phyloP scores from a whole-genome alignment of 805 yeast genomes.

The Priceomyces castillae region DNA sequence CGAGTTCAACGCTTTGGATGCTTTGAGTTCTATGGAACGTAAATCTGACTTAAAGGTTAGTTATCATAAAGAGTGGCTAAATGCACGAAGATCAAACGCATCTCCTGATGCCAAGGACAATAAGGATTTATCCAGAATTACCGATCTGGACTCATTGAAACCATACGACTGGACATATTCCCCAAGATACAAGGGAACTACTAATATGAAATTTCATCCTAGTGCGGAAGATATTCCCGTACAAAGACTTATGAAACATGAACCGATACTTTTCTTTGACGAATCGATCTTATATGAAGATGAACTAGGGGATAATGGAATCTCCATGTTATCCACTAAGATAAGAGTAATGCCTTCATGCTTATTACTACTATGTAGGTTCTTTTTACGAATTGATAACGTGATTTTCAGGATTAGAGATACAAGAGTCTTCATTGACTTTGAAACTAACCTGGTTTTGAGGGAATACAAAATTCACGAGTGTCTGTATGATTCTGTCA shows the following conservation, averaged over 20 bases:
- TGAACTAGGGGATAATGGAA: constrained; percentile 95
- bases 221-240: constrained; percentile 55
- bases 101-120: constrained; percentile 22
- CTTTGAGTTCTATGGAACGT: constrained; percentile 42
- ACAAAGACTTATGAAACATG: constrained; percentile 64
- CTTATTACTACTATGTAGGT: constrained; percentile 66
- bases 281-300: constrained; percentile 90
- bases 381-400: constrained; percentile 86
- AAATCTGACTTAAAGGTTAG: constrained; percentile 56
- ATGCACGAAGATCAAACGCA: constrained; percentile 27
- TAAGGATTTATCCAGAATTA: constrained; percentile 35
- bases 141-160: constrained; percentile 59
- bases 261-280: constrained; percentile 85
- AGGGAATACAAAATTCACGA: constrained; percentile 74
- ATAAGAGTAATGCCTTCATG: constrained; percentile 87
- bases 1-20: constrained; percentile 75
- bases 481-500: constrained; percentile 30
- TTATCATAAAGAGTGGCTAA: constrained; percentile 80
- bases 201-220: constrained; percentile 20
- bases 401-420: constrained; percentile 83
- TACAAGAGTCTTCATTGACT: constrained; percentile 79
- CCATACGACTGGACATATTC: constrained; percentile 98
- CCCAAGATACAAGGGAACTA: constrained; percentile 69
- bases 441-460: constrained; percentile 57
- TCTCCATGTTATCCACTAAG: constrained; percentile 71